phyloP scores from a whole-genome alignment of 257 asterid species.

The Solanum gandarillasii region DNA sequence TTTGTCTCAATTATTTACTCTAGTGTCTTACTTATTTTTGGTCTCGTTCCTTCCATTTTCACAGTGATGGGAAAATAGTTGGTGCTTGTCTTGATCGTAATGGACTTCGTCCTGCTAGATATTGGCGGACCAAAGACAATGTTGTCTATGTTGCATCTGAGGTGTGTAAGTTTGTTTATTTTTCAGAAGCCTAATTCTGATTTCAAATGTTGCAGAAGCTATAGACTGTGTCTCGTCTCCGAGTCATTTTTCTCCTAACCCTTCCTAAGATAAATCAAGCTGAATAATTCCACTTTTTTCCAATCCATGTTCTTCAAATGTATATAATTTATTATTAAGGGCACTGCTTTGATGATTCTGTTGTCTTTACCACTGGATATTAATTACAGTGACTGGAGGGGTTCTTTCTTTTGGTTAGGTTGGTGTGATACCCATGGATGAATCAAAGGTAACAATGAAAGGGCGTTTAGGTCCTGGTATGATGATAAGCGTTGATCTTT shows the following conservation, averaged over 20 bases:
- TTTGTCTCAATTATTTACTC: neutral
- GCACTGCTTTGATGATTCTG: neutral
- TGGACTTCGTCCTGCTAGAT: slow-evolving; percentile 99
- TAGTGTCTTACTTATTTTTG: neutral
- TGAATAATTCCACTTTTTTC: neutral
- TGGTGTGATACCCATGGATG: slow-evolving; percentile 90
- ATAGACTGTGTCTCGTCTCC: neutral
- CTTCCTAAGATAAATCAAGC: neutral
- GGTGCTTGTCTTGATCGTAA: slow-evolving; percentile 99
- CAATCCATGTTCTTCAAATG: neutral
- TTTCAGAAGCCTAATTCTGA: neutral
- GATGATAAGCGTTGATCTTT: slow-evolving; percentile 93
- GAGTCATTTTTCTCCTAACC: neutral
- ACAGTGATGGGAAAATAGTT: slow-evolving; percentile 96
- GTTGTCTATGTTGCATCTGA: slow-evolving; percentile 97
- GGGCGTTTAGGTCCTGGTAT: slow-evolving; percentile 99
- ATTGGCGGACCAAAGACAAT: slow-evolving; percentile 93
- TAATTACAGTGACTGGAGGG: neutral
- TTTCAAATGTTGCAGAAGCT: neutral
- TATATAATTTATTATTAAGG: neutral
- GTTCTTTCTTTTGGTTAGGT: slow-evolving; percentile 41
- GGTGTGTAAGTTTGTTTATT: slow-evolving; percentile 33
- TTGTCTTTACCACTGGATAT: neutral
- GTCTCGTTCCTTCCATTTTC: slow-evolving; percentile 3
- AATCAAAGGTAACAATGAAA: slow-evolving; percentile 85